A percentile compares a stretch with the other conserved stretches of the same genome.
Evolutionary conservation across 306 rosid genomes (phyloP).

Genomic region (Potentilla sterilis): DNA sequence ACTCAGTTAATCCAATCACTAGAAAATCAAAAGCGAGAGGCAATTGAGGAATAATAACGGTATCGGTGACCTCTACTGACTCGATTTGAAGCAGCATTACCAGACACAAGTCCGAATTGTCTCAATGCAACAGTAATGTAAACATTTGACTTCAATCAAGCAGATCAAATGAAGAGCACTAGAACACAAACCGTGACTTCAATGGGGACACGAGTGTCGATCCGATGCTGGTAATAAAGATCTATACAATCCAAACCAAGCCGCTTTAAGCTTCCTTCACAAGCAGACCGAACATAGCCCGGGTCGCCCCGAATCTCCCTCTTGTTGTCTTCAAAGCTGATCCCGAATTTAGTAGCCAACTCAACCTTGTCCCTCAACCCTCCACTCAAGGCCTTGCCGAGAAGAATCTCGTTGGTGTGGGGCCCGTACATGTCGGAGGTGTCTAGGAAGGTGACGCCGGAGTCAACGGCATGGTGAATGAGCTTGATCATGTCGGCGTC

Average conservation of each 20-base stretch:
- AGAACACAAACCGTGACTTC: constrained; percentile 60
- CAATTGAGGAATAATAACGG: too few relatives aligned
- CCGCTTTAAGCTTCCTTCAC: constrained; percentile 65
- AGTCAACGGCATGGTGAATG: constrained; percentile 51
- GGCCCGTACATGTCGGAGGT: constrained; percentile 64
- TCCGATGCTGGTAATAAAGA: constrained; percentile 74
- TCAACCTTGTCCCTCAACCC: constrained; percentile 45
- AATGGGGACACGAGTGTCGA: constrained; percentile 62
- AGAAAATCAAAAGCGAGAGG: too few relatives aligned
- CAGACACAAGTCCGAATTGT: not conserved
- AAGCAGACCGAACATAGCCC: constrained; percentile 57
- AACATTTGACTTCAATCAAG: not conserved
- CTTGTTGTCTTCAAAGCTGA: constrained; percentile 13
- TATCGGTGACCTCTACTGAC: not conserved
- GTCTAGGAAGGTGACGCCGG: constrained; percentile 67
- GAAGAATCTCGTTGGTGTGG: constrained; percentile 55
- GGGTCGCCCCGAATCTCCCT: constrained; percentile 57
- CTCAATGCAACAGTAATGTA: not conserved
- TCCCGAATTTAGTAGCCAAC: constrained; percentile 63
- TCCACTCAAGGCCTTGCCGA: constrained; percentile 54
- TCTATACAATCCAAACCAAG: constrained; percentile 52
- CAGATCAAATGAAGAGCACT: too few relatives aligned
- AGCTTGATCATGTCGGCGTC: constrained; percentile 62
- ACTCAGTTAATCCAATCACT: too few relatives aligned
- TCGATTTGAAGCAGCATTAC: not conserved